phyloP scores from a whole-genome alignment of 768 basidiomycete species.

The Lentinula raphanica region DNA sequence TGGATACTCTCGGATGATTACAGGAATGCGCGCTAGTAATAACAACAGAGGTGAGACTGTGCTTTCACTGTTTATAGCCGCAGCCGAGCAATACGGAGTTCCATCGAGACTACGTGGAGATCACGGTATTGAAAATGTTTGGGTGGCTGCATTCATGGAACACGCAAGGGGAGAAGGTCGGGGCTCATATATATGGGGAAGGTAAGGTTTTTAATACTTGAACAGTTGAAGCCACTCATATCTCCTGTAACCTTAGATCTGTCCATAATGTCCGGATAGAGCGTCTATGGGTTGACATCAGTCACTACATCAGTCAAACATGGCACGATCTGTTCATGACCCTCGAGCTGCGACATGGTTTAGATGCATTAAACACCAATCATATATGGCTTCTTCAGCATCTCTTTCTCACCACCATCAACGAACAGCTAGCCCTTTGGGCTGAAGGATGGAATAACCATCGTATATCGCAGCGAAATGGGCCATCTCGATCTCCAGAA shows the following conservation, averaged over 20 bases:
- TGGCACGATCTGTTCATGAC: slow-evolving; percentile 22
- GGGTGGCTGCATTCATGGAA: too few relatives aligned
- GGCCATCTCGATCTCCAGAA: background rate
- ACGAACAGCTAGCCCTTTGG: slow-evolving; percentile 5
- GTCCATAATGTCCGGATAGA: slow-evolving; percentile 2
- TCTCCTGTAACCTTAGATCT: background rate
- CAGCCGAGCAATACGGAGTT: slow-evolving; percentile 19
- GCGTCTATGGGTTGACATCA: background rate
- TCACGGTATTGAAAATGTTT: too few relatives aligned
- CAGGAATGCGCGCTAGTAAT: slow-evolving; percentile 27
- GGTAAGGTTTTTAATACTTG: slow-evolving; percentile 13
- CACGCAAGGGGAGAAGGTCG: background rate
- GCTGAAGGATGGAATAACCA: slow-evolving; percentile 5
- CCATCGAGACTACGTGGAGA: slow-evolving; percentile 16
- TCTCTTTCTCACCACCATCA: slow-evolving; percentile 18
- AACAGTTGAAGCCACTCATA: background rate
- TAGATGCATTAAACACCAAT: slow-evolving; percentile 9
- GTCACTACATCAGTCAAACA: background rate
- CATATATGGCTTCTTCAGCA: too few relatives aligned
- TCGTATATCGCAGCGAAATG: background rate
- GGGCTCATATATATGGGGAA: slow-evolving; percentile 32
- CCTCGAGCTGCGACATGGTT: slow-evolving; percentile 15
- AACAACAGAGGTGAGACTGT: slow-evolving; percentile 39
- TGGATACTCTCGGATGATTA: slow-evolving; percentile 32
- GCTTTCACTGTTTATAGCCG: slow-evolving; percentile 26